phyloP scores from a whole-genome alignment of 371 early-diverging fungal genomes.

The Mortierella sp. region DNA sequence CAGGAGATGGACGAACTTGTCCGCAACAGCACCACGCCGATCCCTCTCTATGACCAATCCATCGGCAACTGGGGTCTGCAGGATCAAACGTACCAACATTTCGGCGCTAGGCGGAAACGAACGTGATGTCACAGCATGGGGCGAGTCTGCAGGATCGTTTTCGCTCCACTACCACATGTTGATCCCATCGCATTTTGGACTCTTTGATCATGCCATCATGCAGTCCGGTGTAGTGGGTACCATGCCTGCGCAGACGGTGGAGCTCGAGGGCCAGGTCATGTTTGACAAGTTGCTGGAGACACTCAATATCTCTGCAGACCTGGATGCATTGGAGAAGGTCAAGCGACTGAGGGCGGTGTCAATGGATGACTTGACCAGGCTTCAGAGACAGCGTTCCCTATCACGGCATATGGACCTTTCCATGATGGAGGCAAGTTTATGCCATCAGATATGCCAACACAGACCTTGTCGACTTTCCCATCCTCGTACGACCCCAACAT shows the following conservation, averaged over 20 bases:
- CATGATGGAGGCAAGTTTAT: slow-evolving; percentile 37
- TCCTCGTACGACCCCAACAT: slow-evolving; percentile 16
- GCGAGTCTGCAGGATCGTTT: slow-evolving; percentile 64
- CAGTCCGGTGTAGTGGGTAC: slow-evolving; percentile 47
- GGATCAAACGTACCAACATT: slow-evolving; percentile 64
- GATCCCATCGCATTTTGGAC: slow-evolving; percentile 35
- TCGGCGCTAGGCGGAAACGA: slow-evolving; percentile 62
- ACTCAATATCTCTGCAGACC: slow-evolving; percentile 36
- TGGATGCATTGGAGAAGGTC: slow-evolving; percentile 34
- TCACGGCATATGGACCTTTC: slow-evolving; percentile 29
- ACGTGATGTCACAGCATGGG: slow-evolving; percentile 59
- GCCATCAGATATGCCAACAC: slow-evolving; percentile 17
- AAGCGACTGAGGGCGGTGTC: slow-evolving; percentile 24
- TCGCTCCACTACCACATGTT: slow-evolving; percentile 55
- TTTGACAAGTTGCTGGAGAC: slow-evolving; percentile 26
- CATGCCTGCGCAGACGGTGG: slow-evolving; percentile 18
- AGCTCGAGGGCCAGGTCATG: slow-evolving; percentile 27
- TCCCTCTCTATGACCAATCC: slow-evolving; percentile 21
- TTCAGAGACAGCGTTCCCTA: slow-evolving; percentile 10
- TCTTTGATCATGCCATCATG: slow-evolving; percentile 60
- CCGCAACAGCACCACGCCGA: slow-evolving; percentile 5
- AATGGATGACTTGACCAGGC: slow-evolving; percentile 18
- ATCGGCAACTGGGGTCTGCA: slow-evolving; percentile 61
- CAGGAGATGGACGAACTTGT: slow-evolving; percentile 22
- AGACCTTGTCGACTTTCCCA: background rate